A percentile compares a stretch with the other conserved stretches of the same genome.
phyloP scores from a whole-genome alignment of 1,284 basidiomycete species.

The Garcileccinum viscosum region DNA sequence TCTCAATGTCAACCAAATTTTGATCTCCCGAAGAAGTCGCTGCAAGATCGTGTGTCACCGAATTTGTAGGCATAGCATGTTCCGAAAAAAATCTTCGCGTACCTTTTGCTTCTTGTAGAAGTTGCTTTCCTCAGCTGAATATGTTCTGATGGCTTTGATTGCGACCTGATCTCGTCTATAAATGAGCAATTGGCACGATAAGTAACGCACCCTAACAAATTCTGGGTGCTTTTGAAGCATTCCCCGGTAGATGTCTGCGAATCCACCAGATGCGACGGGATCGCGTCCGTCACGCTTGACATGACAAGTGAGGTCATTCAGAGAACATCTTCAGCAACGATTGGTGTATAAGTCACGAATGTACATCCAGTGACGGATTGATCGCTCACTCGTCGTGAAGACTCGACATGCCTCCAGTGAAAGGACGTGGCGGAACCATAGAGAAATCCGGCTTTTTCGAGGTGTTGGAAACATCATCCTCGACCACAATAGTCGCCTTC shows the following conservation, averaged over 20 bases:
- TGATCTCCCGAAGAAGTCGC: conserved; percentile 18
- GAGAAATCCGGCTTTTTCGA: not conserved
- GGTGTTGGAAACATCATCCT: not conserved
- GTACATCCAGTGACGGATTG: not conserved
- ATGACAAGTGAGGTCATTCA: conserved; percentile 14
- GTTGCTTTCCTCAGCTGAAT: conserved; percentile 10
- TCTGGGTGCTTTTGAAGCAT: conserved; percentile 13
- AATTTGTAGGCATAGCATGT: not conserved
- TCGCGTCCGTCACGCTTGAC: conserved; percentile 18
- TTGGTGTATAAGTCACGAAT: not conserved
- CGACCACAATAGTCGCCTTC: not conserved
- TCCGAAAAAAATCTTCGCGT: not conserved
- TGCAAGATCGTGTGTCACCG: not conserved
- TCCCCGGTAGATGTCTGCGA: conserved; percentile 24
- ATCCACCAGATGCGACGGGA: conserved; percentile 21
- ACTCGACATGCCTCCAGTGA: not conserved
- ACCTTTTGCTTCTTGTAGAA: conserved; percentile 22
- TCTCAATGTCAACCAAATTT: conserved; percentile 15
- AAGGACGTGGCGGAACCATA: not conserved
- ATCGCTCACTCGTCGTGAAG: conserved; percentile 6
- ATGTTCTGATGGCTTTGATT: conserved; percentile 25
- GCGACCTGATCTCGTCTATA: conserved; percentile 14
- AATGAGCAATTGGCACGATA: not conserved
- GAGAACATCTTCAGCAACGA: conserved; percentile 1
- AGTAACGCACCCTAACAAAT: conserved; percentile 8